These are phyloP conservation scores for Hypoxylon perforatum DNA, from an alignment of 495 filamentous ascomycete genomes.

Conservation along the genomic window DNA sequence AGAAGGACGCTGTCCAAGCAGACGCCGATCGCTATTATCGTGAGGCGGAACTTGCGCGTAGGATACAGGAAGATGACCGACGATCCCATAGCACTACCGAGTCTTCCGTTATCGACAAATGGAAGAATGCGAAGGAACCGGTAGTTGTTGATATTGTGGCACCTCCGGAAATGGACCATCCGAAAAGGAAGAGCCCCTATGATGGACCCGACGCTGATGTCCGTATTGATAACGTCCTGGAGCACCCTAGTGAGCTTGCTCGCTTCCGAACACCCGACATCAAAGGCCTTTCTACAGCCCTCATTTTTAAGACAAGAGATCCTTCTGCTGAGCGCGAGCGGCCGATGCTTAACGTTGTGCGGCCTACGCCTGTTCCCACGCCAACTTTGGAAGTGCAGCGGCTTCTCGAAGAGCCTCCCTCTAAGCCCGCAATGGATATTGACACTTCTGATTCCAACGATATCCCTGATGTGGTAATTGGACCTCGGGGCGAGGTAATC, in stretches of 20 bases:
- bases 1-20: slow-evolving; percentile 57
- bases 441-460: slow-evolving; percentile 9
- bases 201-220: slow-evolving; percentile 68
- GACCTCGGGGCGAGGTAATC: slow-evolving; percentile 33
- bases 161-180: slow-evolving; percentile 58
- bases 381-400: slow-evolving; percentile 54
- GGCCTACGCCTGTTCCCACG: slow-evolving; percentile 60
- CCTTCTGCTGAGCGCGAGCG: slow-evolving; percentile 61
- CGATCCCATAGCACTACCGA: slow-evolving; percentile 57
- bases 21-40: slow-evolving; percentile 64
- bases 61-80: slow-evolving; percentile 58
- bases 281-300: slow-evolving; percentile 26
- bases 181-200: slow-evolving; percentile 58
- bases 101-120: slow-evolving; percentile 62
- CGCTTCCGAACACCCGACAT: slow-evolving; percentile 29
- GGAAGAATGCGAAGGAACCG: slow-evolving; percentile 50
- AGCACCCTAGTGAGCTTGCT: slow-evolving; percentile 44
- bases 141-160: slow-evolving; percentile 53
- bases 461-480: slow-evolving; percentile 18
- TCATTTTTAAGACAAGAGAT: slow-evolving; percentile 55
- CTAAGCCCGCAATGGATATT: slow-evolving; percentile 26
- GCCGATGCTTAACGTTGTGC: slow-evolving; percentile 63
- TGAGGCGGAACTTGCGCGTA: slow-evolving; percentile 58
- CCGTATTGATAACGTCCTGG: slow-evolving; percentile 60
- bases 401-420: slow-evolving; percentile 13